Evolutionary conservation across 164 flowering plant genomes (phyloP).

Genomic region (Annona squamosa): DNA sequence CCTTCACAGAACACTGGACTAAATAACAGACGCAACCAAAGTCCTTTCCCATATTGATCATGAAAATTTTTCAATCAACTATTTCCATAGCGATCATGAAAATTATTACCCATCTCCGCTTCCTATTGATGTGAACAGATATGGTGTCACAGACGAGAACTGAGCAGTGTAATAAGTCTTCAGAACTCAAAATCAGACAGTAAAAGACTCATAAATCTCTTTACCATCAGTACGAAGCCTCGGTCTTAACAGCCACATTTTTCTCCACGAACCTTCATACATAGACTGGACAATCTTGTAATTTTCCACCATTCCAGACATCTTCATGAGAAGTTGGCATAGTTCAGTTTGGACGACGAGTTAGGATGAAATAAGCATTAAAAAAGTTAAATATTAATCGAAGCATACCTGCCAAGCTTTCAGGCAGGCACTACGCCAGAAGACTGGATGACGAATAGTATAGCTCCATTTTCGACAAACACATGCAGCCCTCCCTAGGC

Average conservation of each 20-base stretch:
- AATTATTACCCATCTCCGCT: no score
- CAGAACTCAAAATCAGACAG: neutral
- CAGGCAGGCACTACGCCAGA: conserved; percentile 92
- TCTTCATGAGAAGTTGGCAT: conserved; percentile 29
- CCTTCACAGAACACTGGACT: no score
- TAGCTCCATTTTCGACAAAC: conserved; percentile 99
- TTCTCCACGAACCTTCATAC: conserved; percentile 90
- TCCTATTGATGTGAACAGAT: no score
- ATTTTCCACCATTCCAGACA: conserved; percentile 64
- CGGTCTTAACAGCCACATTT: conserved; percentile 96
- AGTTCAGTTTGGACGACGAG: conserved; percentile 5
- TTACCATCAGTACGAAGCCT: conserved; percentile 92
- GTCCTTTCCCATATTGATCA: no score
- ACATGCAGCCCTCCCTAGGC: conserved; percentile 83
- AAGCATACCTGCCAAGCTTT: conserved; percentile 84
- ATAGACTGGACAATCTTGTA: conserved; percentile 65
- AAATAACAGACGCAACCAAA: no score
- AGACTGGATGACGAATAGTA: conserved; percentile 77
- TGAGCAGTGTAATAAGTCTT: neutral
- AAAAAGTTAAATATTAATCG: neutral
- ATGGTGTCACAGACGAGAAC: neutral
- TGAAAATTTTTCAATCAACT: no score
- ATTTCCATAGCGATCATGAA: no score
- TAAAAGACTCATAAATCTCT: conserved; percentile 1
- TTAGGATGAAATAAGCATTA: neutral